phyloP scores from a whole-genome alignment of 495 filamentous ascomycete genomes.

The Hypoxylon intermedium region DNA sequence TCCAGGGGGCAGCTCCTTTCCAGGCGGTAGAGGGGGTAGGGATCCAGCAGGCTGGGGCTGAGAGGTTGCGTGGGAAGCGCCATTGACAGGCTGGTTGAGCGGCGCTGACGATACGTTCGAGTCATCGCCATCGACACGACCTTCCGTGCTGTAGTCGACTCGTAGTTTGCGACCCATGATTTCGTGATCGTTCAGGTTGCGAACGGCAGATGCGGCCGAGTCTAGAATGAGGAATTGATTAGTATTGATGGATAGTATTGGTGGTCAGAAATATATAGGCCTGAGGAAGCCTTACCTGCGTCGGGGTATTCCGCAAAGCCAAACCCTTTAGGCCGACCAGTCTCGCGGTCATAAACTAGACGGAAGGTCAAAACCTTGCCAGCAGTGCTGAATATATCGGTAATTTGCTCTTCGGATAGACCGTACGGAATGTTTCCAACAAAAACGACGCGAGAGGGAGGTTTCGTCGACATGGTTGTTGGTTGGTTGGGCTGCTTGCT shows the following conservation, averaged over 20 bases:
- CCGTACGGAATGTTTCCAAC: slow-evolving; percentile 87
- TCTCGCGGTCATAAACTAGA: slow-evolving; percentile 94
- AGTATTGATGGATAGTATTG: slow-evolving; percentile 8
- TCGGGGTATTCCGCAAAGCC: slow-evolving; percentile 95
- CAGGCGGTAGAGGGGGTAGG: slow-evolving; percentile 82
- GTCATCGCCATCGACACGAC: slow-evolving; percentile 72
- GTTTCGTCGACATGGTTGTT: slow-evolving; percentile 59
- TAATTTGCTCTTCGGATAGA: slow-evolving; percentile 92
- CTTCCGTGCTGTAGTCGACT: slow-evolving; percentile 94
- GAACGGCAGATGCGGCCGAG: slow-evolving; percentile 89
- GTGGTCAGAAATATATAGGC: background rate
- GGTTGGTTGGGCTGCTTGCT: too few species aligned
- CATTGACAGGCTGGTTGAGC: slow-evolving; percentile 45
- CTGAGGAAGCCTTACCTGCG: slow-evolving; percentile 50
- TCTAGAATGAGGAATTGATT: slow-evolving; percentile 56
- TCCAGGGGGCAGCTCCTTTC: slow-evolving; percentile 79
- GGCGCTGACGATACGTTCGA: slow-evolving; percentile 54
- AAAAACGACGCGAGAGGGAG: slow-evolving; percentile 69
- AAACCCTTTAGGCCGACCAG: slow-evolving; percentile 93
- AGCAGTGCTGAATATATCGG: slow-evolving; percentile 84
- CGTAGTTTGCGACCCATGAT: slow-evolving; percentile 93
- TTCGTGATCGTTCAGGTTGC: slow-evolving; percentile 95
- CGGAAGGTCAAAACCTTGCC: slow-evolving; percentile 92
- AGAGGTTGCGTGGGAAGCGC: slow-evolving; percentile 22
- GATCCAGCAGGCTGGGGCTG: slow-evolving; percentile 40